These are phyloP conservation scores for Trichoderma asperelloides DNA, from an alignment of 495 filamentous ascomycete genomes.

Conservation along the genomic window DNA sequence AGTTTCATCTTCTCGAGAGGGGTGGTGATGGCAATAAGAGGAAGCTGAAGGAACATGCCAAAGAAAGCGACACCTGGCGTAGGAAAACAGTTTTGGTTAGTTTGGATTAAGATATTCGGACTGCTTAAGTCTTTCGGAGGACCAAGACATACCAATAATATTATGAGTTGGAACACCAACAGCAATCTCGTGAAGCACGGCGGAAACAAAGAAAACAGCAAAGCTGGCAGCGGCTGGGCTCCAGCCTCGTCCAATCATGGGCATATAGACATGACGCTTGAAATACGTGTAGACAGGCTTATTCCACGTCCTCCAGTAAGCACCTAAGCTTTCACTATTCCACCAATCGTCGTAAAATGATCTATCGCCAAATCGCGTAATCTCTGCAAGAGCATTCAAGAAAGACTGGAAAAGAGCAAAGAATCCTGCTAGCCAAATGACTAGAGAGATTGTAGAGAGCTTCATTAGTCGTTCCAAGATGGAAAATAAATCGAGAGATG, in stretches of 20 bases:
- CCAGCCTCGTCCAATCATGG: conserved; percentile 75
- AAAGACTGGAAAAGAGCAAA: conserved; percentile 89
- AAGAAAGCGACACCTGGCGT: conserved; percentile 80
- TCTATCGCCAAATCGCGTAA: conserved; percentile 82
- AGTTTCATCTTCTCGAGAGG: conserved; percentile 65
- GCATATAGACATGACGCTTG: conserved; percentile 83
- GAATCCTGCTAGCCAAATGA: conserved; percentile 96
- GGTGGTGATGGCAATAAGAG: conserved; percentile 71
- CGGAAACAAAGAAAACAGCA: conserved; percentile 77
- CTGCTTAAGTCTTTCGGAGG: too few species aligned
- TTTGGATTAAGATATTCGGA: background rate
- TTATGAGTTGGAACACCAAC: conserved; percentile 96
- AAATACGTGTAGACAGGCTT: conserved; percentile 95
- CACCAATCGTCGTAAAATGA: conserved; percentile 97
- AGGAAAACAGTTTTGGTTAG: conserved; percentile 16
- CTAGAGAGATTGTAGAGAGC: conserved; percentile 80
- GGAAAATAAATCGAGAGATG: conserved; percentile 65
- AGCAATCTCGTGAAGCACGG: conserved; percentile 80
- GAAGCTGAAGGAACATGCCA: conserved; percentile 90
- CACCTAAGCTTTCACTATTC: conserved; percentile 78
- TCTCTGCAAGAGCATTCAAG: conserved; percentile 83
- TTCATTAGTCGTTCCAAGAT: conserved; percentile 90
- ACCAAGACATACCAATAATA: conserved; percentile 56
- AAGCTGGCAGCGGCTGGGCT: conserved; percentile 56
- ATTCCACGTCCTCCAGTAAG: conserved; percentile 96